Conservation (phyloP, 345 rosid species). For the Populus alba region DNA sequence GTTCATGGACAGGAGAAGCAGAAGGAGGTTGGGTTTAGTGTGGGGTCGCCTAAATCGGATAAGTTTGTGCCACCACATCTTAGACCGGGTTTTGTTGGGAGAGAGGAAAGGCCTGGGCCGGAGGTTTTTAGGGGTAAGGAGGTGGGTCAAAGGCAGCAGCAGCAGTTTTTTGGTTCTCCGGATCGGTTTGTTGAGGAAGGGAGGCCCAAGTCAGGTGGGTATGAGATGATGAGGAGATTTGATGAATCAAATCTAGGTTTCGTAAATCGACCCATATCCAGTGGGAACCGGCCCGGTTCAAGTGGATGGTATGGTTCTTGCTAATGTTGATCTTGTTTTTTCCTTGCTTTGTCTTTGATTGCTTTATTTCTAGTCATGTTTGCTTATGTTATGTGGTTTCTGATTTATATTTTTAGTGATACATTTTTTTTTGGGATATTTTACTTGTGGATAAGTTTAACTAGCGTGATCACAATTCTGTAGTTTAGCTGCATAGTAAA, state of each 20-base stretch:
- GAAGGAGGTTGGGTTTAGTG: neutral
- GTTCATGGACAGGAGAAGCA: slow-evolving; percentile 7
- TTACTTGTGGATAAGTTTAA: too few relatives aligned
- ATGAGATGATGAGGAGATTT: slow-evolving; percentile 47
- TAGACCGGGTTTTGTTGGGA: slow-evolving; percentile 73
- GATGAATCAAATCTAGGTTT: slow-evolving; percentile 41
- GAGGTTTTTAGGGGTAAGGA: slow-evolving; percentile 26
- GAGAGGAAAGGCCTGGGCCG: slow-evolving; percentile 51
- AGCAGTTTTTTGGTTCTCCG: slow-evolving; percentile 30
- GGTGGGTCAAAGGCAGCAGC: slow-evolving; percentile 24
- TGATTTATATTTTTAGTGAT: too few relatives aligned
- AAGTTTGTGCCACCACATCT: slow-evolving; percentile 93
- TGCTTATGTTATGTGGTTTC: neutral
- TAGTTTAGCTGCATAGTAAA: too few relatives aligned
- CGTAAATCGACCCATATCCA: slow-evolving; percentile 48
- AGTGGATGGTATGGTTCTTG: slow-evolving; percentile 54
- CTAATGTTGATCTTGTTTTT: neutral
- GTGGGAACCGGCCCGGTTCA: slow-evolving; percentile 64
- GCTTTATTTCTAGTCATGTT: neutral
- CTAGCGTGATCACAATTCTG: too few relatives aligned
- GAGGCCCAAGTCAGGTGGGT: slow-evolving; percentile 62
- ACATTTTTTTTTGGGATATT: too few relatives aligned
- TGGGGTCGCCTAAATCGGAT: slow-evolving; percentile 40
- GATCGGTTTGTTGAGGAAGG: slow-evolving; percentile 47
- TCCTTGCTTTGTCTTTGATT: neutral